Conservation (phyloP, 371 early-diverging fungal genomes). For the Saksenaea oblongispora region DNA sequence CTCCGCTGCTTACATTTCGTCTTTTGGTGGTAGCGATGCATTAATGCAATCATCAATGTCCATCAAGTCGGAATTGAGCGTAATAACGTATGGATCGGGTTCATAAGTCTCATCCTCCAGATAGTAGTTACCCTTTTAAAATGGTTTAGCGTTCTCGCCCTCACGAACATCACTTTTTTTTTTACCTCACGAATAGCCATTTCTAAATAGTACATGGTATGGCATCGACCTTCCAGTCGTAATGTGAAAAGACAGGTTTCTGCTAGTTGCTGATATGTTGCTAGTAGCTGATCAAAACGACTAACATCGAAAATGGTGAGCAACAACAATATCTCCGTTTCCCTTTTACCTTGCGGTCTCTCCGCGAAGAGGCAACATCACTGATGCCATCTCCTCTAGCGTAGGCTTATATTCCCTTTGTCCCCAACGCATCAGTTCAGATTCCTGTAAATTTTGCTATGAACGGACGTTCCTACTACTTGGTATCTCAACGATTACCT, state of each 20-base stretch:
- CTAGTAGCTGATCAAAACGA: constrained; percentile 56
- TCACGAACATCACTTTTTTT: neutral
- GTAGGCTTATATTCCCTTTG: constrained; percentile 5
- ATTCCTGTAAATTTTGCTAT: neutral
- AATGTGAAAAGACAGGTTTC: constrained; percentile 80
- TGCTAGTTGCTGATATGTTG: constrained; percentile 71
- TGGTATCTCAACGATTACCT: neutral
- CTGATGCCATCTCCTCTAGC: constrained; percentile 7
- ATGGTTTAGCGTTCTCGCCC: neutral
- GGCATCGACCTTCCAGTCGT: constrained; percentile 83
- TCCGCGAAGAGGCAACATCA: constrained; percentile 36
- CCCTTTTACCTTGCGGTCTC: constrained; percentile 37
- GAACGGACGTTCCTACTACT: neutral
- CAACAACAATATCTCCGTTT: neutral
- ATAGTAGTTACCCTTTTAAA: constrained; percentile 64
- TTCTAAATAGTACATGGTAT: constrained; percentile 87
- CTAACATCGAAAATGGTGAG: constrained; percentile 13
- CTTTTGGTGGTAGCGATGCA: constrained; percentile 62
- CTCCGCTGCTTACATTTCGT: constrained; percentile 51
- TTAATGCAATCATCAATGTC: constrained; percentile 74
- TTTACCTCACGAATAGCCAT: constrained; percentile 87
- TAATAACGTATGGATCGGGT: constrained; percentile 86
- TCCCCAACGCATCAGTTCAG: constrained; percentile 21
- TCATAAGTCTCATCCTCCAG: constrained; percentile 75
- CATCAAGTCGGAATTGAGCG: constrained; percentile 78